Evolutionary conservation across 2,329 filamentous ascomycete species (phyloP).

Genomic region (Colletotrichum godetiae): DNA sequence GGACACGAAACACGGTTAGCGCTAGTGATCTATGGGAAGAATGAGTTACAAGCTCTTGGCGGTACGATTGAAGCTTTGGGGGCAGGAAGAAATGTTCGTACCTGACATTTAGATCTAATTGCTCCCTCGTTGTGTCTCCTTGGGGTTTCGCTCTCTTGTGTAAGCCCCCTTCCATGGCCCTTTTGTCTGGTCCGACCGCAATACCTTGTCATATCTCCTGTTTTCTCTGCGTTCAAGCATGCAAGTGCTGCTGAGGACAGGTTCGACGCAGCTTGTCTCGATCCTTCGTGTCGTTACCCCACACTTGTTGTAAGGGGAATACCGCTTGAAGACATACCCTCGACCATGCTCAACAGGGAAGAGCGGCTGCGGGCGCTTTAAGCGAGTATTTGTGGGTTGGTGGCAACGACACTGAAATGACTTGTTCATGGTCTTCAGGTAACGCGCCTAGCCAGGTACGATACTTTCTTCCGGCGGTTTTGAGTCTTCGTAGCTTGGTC

Average conservation of each 20-base stretch:
- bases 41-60: neutral
- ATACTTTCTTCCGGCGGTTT: neutral
- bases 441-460: neutral
- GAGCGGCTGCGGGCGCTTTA: neutral
- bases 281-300: constrained; percentile 24
- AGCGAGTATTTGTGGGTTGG: neutral
- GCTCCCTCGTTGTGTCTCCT: no score
- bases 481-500: neutral
- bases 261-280: constrained; percentile 9
- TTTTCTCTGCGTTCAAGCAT: constrained; percentile 1
- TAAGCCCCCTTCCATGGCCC: neutral
- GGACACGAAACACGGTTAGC: constrained; percentile 13
- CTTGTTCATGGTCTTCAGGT: neutral
- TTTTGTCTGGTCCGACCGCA: neutral
- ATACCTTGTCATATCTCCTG: neutral
- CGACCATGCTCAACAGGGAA: neutral
- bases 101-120: no score
- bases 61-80: neutral
- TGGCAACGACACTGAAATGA: neutral
- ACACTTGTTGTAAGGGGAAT: neutral
- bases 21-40: neutral
- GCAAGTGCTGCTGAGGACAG: neutral
- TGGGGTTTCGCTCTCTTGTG: no score
- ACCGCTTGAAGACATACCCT: constrained; percentile 3
- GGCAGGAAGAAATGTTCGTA: no score